A percentile compares a stretch with the other conserved stretches of the same genome.
Evolutionary conservation across 2,329 filamentous ascomycete genomes (phyloP).

Genomic region (Exserohilum rostratum): DNA sequence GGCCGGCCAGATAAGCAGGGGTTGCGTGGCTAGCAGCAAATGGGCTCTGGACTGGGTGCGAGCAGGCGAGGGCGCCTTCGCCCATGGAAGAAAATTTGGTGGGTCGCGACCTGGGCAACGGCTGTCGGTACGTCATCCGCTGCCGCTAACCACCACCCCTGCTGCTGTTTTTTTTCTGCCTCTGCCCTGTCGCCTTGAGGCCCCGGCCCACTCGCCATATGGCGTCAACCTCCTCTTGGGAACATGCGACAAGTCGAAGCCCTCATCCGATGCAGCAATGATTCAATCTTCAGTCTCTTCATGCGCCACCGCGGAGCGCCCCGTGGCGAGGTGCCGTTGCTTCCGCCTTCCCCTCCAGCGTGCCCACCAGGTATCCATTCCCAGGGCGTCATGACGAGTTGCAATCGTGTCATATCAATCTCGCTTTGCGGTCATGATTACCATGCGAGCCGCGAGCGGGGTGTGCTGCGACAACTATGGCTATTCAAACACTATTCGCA

Average conservation of each 20-base stretch:
- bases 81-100: slow-evolving; percentile 14
- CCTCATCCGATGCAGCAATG: neutral
- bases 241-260: slow-evolving; percentile 6
- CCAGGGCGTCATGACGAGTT: no score
- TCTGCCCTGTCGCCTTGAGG: neutral
- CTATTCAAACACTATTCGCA: neutral
- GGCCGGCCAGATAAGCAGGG: slow-evolving; percentile 4
- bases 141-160: slow-evolving; percentile 3
- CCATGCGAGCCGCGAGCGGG: no score
- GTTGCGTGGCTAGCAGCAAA: slow-evolving; percentile 14
- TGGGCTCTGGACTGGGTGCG: neutral
- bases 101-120: slow-evolving; percentile 5
- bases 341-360: neutral
- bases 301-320: slow-evolving; percentile 14
- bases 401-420: no score
- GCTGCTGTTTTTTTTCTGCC: neutral
- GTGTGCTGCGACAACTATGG: no score
- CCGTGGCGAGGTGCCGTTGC: slow-evolving; percentile 3
- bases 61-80: slow-evolving; percentile 1
- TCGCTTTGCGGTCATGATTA: no score
- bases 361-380: no score
- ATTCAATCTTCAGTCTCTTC: slow-evolving; percentile 5
- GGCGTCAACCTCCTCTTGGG: slow-evolving; percentile 14
- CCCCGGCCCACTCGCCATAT: slow-evolving; percentile 8
- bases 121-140: slow-evolving; percentile 20